phyloP scores from a whole-genome alignment of 2,329 filamentous ascomycete species.

The Fusarium virguliforme region DNA sequence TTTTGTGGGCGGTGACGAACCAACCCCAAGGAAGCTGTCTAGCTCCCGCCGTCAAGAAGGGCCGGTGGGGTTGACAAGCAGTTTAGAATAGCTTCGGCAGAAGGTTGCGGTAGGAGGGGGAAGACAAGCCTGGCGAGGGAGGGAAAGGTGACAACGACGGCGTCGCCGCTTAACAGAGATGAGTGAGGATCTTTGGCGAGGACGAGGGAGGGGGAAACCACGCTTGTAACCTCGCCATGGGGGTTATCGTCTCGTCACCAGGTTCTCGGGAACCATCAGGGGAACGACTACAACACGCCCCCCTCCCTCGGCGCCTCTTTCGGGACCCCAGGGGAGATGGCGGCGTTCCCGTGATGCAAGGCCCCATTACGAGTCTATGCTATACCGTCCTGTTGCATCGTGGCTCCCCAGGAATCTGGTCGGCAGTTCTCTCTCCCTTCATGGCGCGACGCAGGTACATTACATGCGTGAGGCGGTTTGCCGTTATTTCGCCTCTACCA shows the following conservation, averaged over 20 bases:
- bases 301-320: conserved; percentile 15
- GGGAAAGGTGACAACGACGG: conserved; percentile 16
- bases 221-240: conserved; percentile 32
- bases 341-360: conserved; percentile 31
- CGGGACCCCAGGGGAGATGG: conserved; percentile 18
- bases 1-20: conserved; percentile 25
- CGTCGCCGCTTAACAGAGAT: conserved; percentile 27
- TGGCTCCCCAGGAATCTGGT: not conserved
- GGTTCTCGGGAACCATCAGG: conserved; percentile 39
- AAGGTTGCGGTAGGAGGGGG: conserved; percentile 14
- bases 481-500: conserved; percentile 6
- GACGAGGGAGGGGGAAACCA: conserved; percentile 4
- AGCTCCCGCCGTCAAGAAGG: conserved; percentile 9
- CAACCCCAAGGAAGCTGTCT: not conserved
- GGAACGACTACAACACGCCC: conserved; percentile 16
- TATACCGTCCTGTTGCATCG: conserved; percentile 27
- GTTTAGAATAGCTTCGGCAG: conserved; percentile 25
- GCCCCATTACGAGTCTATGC: conserved; percentile 22
- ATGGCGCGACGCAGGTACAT: conserved; percentile 9
- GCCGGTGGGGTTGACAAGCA: not conserved
- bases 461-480: conserved; percentile 18
- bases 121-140: conserved; percentile 11
- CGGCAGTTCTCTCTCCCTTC: conserved; percentile 13
- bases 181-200: conserved; percentile 26
- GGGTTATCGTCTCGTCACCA: conserved; percentile 45